Conservation (phyloP, 148 eudicot species). For the Cornus kousa region DNA sequence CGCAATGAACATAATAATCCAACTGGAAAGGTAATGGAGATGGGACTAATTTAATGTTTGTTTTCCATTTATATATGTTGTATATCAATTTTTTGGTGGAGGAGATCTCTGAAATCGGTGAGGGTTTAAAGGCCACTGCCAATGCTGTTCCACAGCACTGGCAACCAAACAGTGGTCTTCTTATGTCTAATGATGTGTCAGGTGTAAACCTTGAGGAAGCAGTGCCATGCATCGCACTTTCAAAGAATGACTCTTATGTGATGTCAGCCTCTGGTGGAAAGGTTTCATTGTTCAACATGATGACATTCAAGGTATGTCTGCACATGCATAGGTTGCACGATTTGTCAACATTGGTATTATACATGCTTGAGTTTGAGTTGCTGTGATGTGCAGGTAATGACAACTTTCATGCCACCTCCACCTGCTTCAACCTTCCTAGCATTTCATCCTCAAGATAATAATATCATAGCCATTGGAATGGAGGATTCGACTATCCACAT, state of each 20-base stretch:
- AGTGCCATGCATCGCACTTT: conserved; percentile 91
- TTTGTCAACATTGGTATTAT: background rate
- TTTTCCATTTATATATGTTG: background rate
- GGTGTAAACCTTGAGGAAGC: conserved; percentile 90
- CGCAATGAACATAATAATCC: conserved; percentile 84
- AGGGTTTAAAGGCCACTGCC: conserved; percentile 80
- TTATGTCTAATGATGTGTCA: conserved; percentile 83
- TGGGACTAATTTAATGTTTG: background rate
- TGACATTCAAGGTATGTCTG: conserved; percentile 83
- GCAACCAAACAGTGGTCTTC: conserved; percentile 97
- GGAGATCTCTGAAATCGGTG: conserved; percentile 26
- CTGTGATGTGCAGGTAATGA: conserved; percentile 67
- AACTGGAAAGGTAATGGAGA: conserved; percentile 62
- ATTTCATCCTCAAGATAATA: conserved; percentile 97
- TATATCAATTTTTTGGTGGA: background rate
- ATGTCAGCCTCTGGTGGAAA: conserved; percentile 98
- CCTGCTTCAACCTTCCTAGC: conserved; percentile 92
- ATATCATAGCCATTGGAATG: conserved; percentile 96
- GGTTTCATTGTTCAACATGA: conserved; percentile 91
- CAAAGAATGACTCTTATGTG: conserved; percentile 96
- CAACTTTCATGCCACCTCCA: conserved; percentile 92
- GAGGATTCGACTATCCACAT: conserved; percentile 95
- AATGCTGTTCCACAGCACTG: conserved; percentile 84
- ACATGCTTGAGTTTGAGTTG: background rate
- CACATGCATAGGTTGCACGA: background rate